Conservation (phyloP, 305 asterid genomes). For the Plantago lanceolata region DNA sequence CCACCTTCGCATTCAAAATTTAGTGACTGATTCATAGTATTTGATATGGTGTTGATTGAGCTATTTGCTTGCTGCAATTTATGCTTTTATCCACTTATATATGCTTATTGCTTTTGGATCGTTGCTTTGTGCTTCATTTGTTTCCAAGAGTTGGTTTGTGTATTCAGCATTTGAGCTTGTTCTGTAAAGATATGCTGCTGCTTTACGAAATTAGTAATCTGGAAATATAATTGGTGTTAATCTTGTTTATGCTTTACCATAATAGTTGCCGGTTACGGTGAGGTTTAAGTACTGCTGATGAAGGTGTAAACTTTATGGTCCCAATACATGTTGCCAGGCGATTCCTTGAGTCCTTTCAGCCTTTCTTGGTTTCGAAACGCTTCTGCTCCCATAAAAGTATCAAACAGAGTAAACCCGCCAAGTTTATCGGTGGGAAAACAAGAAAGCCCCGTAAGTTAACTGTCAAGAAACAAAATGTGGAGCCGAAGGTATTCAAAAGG, state of each 20-base stretch:
- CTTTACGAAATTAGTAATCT: no score
- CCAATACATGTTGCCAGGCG: conserved; percentile 26
- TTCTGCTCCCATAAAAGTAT: conserved; percentile 27
- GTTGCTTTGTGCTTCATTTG: no score
- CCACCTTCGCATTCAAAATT: no score
- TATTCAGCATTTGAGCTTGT: no score
- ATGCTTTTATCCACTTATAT: no score
- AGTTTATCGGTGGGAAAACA: conserved; percentile 21
- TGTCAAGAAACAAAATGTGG: conserved; percentile 29
- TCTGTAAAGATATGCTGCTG: no score
- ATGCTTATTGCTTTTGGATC: no score
- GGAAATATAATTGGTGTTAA: no score
- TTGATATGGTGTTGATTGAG: no score
- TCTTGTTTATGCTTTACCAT: neutral
- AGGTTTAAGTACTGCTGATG: neutral
- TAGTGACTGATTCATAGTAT: no score
- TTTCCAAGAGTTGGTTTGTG: no score
- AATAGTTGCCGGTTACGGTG: neutral
- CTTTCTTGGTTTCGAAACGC: conserved; percentile 23
- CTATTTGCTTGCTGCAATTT: no score
- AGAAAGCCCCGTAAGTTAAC: conserved; percentile 29
- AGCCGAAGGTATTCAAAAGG: conserved; percentile 45
- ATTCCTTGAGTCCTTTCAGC: conserved; percentile 32
- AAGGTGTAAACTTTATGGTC: conserved; percentile 32
- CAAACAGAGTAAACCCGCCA: conserved; percentile 28